Conservation (phyloP, 371 early-diverging fungal species). For the Rhizopus arrhizus region DNA sequence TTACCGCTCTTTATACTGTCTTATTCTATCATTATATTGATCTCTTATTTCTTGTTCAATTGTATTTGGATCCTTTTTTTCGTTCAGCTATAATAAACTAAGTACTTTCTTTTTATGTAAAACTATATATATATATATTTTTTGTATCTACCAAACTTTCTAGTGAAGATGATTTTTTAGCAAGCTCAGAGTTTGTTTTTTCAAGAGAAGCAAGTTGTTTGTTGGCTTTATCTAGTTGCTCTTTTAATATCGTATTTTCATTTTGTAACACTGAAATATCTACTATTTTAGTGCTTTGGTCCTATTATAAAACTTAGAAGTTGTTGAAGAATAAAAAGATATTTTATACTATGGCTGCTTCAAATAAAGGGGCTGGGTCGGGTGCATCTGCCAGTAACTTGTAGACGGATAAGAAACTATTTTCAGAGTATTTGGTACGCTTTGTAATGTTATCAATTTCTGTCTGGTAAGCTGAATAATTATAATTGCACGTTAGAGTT, state of each 20-base stretch:
- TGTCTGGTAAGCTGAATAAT: slow-evolving; percentile 71
- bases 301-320: slow-evolving; percentile 35
- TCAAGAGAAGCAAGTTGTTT: slow-evolving; percentile 53
- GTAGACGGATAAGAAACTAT: slow-evolving; percentile 79
- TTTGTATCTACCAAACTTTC: slow-evolving; percentile 39
- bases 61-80: slow-evolving; percentile 55
- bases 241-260: slow-evolving; percentile 60
- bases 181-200: slow-evolving; percentile 52
- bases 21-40: slow-evolving; percentile 74
- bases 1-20: slow-evolving; percentile 79
- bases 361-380: slow-evolving; percentile 79
- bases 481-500: not conserved
- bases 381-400: slow-evolving; percentile 82
- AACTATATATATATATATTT: not conserved
- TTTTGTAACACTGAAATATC: slow-evolving; percentile 51
- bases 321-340: not conserved
- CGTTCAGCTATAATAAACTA: slow-evolving; percentile 51
- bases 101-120: not conserved
- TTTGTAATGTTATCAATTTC: slow-evolving; percentile 90
- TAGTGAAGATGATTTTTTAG: slow-evolving; percentile 57
- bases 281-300: slow-evolving; percentile 59
- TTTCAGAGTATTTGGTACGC: slow-evolving; percentile 83
- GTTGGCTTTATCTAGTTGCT: slow-evolving; percentile 54
- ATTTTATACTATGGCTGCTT: slow-evolving; percentile 45
- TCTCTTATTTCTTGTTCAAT: slow-evolving; percentile 69